Evolutionary conservation across 139 green algal species (phyloP).

Genomic region (Asterochloris sp.): DNA sequence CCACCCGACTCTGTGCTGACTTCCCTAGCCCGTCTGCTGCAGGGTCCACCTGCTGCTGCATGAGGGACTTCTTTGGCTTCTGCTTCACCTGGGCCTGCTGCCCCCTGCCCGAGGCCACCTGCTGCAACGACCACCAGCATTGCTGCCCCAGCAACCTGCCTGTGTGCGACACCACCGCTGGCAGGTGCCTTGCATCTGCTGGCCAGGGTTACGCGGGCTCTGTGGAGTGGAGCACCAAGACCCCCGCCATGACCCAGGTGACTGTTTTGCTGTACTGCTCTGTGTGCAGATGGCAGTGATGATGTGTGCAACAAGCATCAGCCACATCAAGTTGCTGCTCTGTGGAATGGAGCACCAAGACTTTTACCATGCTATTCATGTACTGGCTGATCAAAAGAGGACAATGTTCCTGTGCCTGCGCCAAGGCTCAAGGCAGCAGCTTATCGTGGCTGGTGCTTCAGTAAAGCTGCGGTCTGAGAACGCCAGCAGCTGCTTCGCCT

Average conservation of each 20-base stretch:
- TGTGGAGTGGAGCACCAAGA: conserved; percentile 40
- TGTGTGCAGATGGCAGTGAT: too few species aligned
- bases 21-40: conserved; percentile 4
- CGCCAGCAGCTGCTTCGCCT: too few species aligned
- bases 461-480: too few species aligned
- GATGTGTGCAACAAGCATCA: too few species aligned
- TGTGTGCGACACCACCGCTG: conserved; percentile 78
- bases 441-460: too few species aligned
- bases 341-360: too few species aligned
- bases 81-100: conserved; percentile 91
- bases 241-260: conserved; percentile 14
- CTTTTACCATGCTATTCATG: too few species aligned
- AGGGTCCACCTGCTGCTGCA: conserved; percentile 88
- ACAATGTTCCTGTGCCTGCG: too few species aligned
- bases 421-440: too few species aligned
- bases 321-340: too few species aligned
- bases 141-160: conserved; percentile 90
- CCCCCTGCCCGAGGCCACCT: conserved; percentile 82
- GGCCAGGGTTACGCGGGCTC: conserved; percentile 24
- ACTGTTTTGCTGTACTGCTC: too few species aligned
- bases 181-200: conserved; percentile 49
- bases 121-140: conserved; percentile 91
- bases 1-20: neutral
- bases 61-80: conserved; percentile 65
- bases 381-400: too few species aligned